Conservation (phyloP, 2,329 filamentous ascomycete species). For the Aspergillus carbonarius region DNA sequence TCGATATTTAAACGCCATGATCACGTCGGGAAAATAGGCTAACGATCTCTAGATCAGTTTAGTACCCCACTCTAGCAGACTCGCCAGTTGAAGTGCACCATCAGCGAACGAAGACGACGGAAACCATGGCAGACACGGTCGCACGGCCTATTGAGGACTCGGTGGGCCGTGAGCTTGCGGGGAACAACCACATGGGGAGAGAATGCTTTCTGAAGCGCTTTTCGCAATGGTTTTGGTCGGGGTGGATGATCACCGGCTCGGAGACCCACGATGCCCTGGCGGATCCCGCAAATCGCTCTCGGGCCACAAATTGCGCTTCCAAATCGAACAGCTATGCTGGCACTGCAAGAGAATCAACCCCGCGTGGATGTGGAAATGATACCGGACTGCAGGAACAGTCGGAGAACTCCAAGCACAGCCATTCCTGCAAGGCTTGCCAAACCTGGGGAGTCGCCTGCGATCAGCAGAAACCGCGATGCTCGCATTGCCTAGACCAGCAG, state of each 20-base stretch:
- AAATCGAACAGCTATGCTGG: neutral
- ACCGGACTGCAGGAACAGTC: neutral
- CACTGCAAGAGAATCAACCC: neutral
- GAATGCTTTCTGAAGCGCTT: constrained; percentile 13
- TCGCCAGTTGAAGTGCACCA: neutral
- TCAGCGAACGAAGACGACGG: neutral
- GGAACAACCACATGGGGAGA: neutral
- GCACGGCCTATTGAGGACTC: neutral
- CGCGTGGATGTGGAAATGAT: neutral
- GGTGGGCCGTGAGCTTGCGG: constrained; percentile 2
- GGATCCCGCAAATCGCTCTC: neutral
- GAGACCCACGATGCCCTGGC: neutral
- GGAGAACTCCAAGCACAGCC: neutral
- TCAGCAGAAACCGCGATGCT: constrained; percentile 29
- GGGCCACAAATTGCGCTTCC: neutral
- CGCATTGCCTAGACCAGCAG: constrained; percentile 34
- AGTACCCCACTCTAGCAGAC: neutral
- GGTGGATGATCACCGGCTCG: constrained; percentile 6
- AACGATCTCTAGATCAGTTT: neutral
- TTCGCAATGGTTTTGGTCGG: constrained; percentile 21
- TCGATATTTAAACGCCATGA: neutral
- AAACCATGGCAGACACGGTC: constrained; percentile 7
- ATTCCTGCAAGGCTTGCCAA: constrained; percentile 31
- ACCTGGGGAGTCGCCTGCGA: constrained; percentile 29
- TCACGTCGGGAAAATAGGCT: neutral